Evolutionary conservation across 2,329 filamentous ascomycete species (phyloP), one percentile per base, ranked within the genome.

Genomic region (Sporothrix euskadiensis): DNA sequence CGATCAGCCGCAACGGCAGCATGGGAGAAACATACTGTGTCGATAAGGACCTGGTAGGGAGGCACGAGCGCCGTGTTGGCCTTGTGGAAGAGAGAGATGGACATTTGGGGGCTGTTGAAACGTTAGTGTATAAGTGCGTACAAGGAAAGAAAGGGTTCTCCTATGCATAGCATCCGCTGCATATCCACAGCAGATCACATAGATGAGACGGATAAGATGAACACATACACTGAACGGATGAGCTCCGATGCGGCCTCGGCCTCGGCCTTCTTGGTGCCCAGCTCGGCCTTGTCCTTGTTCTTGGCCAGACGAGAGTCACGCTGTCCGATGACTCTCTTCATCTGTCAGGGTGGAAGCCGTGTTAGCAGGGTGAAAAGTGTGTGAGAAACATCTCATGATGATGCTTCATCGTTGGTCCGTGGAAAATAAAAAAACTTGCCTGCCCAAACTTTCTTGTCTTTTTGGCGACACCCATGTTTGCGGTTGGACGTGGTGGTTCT

Each of bases 361-460:
- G 69, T 61, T 71, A 71, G 56, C 41, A 12, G 71, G 12, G 6
- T 3, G 30, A 32, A 5, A 3, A 4, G 10, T 3, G 32, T 0
- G 49, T 26, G 49, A 56, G 49, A 30, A 4, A 2, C 26, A 52
- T 52, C 65, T 52, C 22, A 14, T 22, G 47, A 39, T 56, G 47
- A 35, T 10, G 65, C 16, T 35, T 52, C 16, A 69, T 49, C 30
- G 22, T 22, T 14, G 3, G 39, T 26, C 39, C 47, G 30, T 39
- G 47, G 26, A 54, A 8, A 44, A 35, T 26, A 66, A 9, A 7
- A 41, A 59, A 52, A 74, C 74, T 30, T 54, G 41, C 76, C 74
- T 74, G 57, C 5, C 90, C 95, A 82, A 97, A 98, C 85, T 98
- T 98, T 85, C 94, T 90, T 71, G 93, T 97, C 82, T 91, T 93